Base-by-base conservation (phyloP, 1,284 basidiomycete genomes). In the Ustilago loliicola region DNA sequence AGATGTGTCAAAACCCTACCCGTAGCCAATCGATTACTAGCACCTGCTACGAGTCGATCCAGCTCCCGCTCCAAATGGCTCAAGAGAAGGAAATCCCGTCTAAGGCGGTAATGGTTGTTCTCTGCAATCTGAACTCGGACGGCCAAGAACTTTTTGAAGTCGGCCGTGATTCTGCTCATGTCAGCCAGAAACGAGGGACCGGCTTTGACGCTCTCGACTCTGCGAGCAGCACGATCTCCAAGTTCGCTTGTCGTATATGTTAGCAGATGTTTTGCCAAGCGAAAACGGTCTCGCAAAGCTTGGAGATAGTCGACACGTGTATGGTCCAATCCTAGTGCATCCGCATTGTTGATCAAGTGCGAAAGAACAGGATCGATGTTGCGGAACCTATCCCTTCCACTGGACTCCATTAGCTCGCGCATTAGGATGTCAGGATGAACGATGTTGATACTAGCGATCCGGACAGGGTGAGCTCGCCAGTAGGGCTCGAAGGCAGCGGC, bases 51-150 rank as follows among this genome's bases (percentile, higher is more conserved):
- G 3, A 64, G 17, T 0, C 10, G 25, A 15, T 71, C 68, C n/a
- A 71, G 47, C 15, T 40, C 38, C 3, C 21, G n/a, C 17, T 71
- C 68, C n/a, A 71, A n/a, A 15, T 57, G 17, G 17, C 47, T 51
- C 9, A 38, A 15, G 8, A 38, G 3, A 8, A 38, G 7, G 6
- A 38, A 15, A 38, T 38, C 36, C 3, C 36, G 36, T 38, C 36
- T 48, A 9, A 48, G 13, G 6, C 45, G 45, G 17, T 8, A 8
- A 10, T 8, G 3, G 45, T 48, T 48, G 45, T 48, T 48, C 6
- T 42, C 17, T 3, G 38, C 8, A 21, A 51, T 36, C 17, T 25
- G 23, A n/a, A 23, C 5, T 11, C 19, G 45, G 45, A 48, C n/a
- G 4, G 8, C 21, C 45, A 38, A 15, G 36, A 38, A 10, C 17